Conservation (phyloP, 225 moss, liverwort and hornwort species). For the Climacium dendroides region DNA sequence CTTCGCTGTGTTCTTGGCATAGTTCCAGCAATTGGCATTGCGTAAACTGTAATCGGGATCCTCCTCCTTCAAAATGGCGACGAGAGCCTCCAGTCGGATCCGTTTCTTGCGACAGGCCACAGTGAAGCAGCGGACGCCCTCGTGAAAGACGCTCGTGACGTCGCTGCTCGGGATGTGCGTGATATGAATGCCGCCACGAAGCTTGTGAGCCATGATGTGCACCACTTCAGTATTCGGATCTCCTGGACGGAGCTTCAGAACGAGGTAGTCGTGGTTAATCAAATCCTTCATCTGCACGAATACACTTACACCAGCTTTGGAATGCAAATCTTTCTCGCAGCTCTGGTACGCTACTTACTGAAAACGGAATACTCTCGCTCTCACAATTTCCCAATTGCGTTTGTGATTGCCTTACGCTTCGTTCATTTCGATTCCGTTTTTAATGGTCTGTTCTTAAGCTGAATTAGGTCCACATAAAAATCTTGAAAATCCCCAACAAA, state of each 20-base stretch:
- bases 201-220: slow-evolving; percentile 13
- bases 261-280: slow-evolving; percentile 24
- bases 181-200: slow-evolving; percentile 6
- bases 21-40: slow-evolving; percentile 12
- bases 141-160: neutral
- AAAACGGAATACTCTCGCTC: neutral
- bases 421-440: neutral
- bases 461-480: neutral
- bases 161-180: neutral
- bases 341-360: no score
- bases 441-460: neutral
- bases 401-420: neutral
- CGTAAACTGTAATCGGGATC: slow-evolving; percentile 12
- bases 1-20: slow-evolving; percentile 15
- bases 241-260: slow-evolving; percentile 3
- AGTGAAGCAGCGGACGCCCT: slow-evolving; percentile 7
- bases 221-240: neutral
- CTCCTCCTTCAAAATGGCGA: slow-evolving; percentile 8
- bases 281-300: slow-evolving; percentile 13
- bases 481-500: neutral
- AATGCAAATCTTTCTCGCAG: neutral
- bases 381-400: neutral
- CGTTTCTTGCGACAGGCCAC: neutral
- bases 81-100: neutral
- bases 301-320: neutral